Conservation (phyloP, 108 stramenopile species). For the Skeletonema costatum region DNA sequence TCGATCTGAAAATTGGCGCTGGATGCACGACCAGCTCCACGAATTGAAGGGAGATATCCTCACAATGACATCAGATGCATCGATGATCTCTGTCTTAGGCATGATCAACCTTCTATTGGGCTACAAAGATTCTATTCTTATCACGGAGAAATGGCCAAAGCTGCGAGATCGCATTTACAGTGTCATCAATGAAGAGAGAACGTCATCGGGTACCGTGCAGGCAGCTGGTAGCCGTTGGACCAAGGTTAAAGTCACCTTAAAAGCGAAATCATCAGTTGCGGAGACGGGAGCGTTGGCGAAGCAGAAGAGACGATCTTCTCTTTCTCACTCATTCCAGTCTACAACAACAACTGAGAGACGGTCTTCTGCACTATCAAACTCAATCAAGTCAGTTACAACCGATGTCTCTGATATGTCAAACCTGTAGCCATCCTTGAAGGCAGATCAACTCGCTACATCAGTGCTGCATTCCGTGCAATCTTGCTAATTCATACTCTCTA, state of each 20-base stretch:
- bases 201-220: background rate
- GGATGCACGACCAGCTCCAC: constrained; percentile 44
- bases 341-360: background rate
- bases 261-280: background rate
- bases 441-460: no score
- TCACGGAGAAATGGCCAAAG: background rate
- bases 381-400: background rate
- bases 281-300: background rate
- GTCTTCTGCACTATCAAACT: background rate
- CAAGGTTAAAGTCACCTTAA: background rate
- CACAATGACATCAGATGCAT: constrained; percentile 15
- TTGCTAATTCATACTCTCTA: no score
- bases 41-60: constrained; percentile 48
- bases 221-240: background rate
- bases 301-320: background rate
- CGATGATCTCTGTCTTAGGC: background rate
- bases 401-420: background rate
- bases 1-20: constrained; percentile 18
- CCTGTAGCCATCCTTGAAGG: background rate
- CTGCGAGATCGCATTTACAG: constrained; percentile 1
- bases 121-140: background rate
- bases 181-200: background rate
- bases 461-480: no score
- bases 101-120: constrained; percentile 4
- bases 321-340: background rate